Evolutionary conservation across 805 yeast species (phyloP).

Genomic region (Candida vaughaniae): DNA sequence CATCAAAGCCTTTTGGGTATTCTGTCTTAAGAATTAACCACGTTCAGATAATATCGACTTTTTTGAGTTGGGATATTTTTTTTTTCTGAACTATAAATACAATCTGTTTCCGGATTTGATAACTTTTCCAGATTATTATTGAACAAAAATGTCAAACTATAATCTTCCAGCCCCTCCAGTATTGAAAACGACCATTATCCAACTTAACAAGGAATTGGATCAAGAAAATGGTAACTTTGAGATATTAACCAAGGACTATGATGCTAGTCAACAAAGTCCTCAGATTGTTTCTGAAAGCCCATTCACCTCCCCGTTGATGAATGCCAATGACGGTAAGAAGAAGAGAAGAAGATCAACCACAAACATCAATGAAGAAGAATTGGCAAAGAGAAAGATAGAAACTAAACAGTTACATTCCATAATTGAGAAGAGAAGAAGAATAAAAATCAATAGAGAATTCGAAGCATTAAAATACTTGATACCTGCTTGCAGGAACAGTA

Average conservation of each 20-base stretch:
- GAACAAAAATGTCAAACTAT: conserved; percentile 2
- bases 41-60: conserved; percentile 4
- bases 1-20: conserved; percentile 5
- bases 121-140: neutral
- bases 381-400: conserved; percentile 41
- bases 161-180: conserved; percentile 40
- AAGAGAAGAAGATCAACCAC: conserved; percentile 41
- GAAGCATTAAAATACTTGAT: conserved; percentile 75
- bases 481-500: conserved; percentile 67
- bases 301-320: conserved; percentile 7
- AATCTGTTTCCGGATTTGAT: neutral
- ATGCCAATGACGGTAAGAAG: conserved; percentile 19
- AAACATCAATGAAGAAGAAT: conserved; percentile 38
- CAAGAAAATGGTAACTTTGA: conserved; percentile 42
- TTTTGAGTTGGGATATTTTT: no score
- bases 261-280: conserved; percentile 18
- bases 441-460: conserved; percentile 78
- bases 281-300: conserved; percentile 6
- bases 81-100: conserved; percentile 1
- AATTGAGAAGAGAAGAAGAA: conserved; percentile 75
- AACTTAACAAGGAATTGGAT: conserved; percentile 43
- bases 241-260: conserved; percentile 34
- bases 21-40: conserved; percentile 7
- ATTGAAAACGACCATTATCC: conserved; percentile 45
- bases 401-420: conserved; percentile 61